Evolutionary conservation across 495 filamentous ascomycete species (phyloP), one percentile per base, ranked within the genome.

Genomic region (Massariosphaeria phaeospora): DNA sequence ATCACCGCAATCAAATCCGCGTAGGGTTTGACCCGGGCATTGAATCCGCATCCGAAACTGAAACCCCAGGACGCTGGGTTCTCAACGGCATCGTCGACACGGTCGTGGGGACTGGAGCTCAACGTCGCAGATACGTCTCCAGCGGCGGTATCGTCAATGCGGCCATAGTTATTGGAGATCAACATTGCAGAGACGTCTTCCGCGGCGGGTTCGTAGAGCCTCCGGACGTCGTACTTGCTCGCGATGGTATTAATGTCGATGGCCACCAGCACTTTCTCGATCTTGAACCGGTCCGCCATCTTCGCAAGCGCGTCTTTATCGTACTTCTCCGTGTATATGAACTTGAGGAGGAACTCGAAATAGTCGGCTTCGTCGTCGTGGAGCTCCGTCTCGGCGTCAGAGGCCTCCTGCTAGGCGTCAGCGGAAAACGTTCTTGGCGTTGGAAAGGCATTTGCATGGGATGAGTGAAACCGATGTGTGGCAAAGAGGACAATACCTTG

Each of bases 151-250:
- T 8, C 13, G 20, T 21, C 34, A 17, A 5, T 5, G 13, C 18
- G 5, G 34, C 12, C 12, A n/a, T n/a, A n/a, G n/a, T n/a, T n/a
- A n/a, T n/a, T n/a, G n/a, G 30, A 33, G 30, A 8, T 33, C 8
- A 33, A 33, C 30, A 8, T 8, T 8, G 8, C 30, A 23, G 18
- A 18, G 18, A 49, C 8, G 17, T 38, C 47, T 21, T 21, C 15
- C n/a, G 21, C 30, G 6, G 50, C 39, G 18, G 50, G 40, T 35
- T 8, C 13, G 20, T 21, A 21, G 1, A 55, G 41, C 2, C 42
- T 17, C n/a, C 17, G 27, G 34, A 48, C 23, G 23, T 46, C 42
- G 42, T 55, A 55, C 31, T 55, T 55, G 41, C 48, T 43, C 5
- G 52, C 52, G n/a, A 55, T 20, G 11, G 13, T 26, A 15, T 15